Base-by-base conservation (phyloP, 2,329 filamentous ascomycete genomes). In the Emmonsiellopsis sp. region DNA sequence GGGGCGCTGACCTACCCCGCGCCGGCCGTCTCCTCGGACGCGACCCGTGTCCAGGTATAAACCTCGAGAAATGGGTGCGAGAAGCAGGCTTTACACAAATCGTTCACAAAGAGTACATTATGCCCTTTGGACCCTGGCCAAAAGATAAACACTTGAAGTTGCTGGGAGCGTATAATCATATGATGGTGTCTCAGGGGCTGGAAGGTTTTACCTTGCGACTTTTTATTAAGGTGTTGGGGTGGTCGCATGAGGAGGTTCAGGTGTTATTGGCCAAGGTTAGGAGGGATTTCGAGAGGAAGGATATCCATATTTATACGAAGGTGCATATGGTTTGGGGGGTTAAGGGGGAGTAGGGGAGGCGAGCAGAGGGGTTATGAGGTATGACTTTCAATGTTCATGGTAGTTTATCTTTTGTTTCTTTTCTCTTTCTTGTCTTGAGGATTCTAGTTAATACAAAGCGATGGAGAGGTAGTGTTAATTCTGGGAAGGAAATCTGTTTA, bases 141-240 rank as follows among this genome's bases (percentile, higher is more conserved):
- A 34, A 37, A 10, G 46, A 49, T 20, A 11, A n/a, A 9, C 46
- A 49, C 15, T 20, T 49, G 30, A 49, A 49, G 16, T 15, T 37
- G n/a, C 46, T 49, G 1, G 46, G 46, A 15, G 35, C 46, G 5
- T 49, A 35, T 20, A 49, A 49, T 32, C 46, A 62, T 3, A 46
- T 62, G 15, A 58, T 65, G 54, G 50, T 66, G 30, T 55, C 57
- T 38, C 54, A 61, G 10, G 63, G 61, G 5, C 46, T 66, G n/a
- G 61, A 64, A 35, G 65, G 52, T 3, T 59, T 66, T 38, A 59
- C 59, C 9, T 55, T 66, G 46, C 61, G 63, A 7, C 52, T 58
- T 3, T 46, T 54, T 10, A 54, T 46, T 1, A 43, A 41, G 20
- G 31, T 50, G n/a, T 7, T 49, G 10, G 46, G 46, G n/a, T 49